A percentile compares a stretch with the other conserved stretches of the same genome.
Conservation (phyloP, 228 moss, liverwort and hornwort genomes). For the Sphagnum magellanicum region DNA sequence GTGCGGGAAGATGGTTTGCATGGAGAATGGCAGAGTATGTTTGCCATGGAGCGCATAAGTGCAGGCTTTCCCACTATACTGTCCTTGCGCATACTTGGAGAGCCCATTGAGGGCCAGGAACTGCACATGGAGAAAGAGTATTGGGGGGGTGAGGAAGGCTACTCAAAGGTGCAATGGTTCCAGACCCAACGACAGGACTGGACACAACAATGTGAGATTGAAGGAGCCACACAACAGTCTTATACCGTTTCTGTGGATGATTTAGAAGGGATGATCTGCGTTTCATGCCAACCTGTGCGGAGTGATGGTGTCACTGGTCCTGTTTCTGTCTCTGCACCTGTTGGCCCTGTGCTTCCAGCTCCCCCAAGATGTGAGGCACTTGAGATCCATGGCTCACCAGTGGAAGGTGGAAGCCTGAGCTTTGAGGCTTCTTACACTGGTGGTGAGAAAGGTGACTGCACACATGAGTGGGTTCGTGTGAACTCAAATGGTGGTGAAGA, state of each 20-base stretch:
- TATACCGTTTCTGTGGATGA: slow-evolving; percentile 69
- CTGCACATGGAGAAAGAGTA: slow-evolving; percentile 74
- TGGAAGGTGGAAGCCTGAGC: slow-evolving; percentile 80
- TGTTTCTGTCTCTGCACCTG: slow-evolving; percentile 64
- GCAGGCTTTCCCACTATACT: slow-evolving; percentile 67
- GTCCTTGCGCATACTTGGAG: slow-evolving; percentile 59
- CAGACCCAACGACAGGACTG: slow-evolving; percentile 79
- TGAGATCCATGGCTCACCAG: slow-evolving; percentile 64
- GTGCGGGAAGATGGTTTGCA: slow-evolving; percentile 64
- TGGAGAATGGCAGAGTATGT: slow-evolving; percentile 58
- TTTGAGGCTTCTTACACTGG: slow-evolving; percentile 70
- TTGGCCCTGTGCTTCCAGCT: slow-evolving; percentile 71
- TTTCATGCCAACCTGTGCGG: slow-evolving; percentile 84
- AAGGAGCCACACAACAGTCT: slow-evolving; percentile 59
- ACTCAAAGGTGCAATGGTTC: slow-evolving; percentile 83
- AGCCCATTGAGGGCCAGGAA: slow-evolving; percentile 67
- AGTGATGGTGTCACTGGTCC: slow-evolving; percentile 79
- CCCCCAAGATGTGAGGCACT: slow-evolving; percentile 66
- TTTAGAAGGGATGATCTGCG: slow-evolving; percentile 70
- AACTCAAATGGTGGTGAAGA: slow-evolving; percentile 45
- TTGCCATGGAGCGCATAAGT: slow-evolving; percentile 51
- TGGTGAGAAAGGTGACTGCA: slow-evolving; percentile 69
- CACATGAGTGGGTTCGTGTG: slow-evolving; percentile 77
- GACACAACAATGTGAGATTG: slow-evolving; percentile 81
- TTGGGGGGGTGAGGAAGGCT: slow-evolving; percentile 87